Evolutionary conservation across 2,329 filamentous ascomycete species (phyloP), one percentile per base, ranked within the genome.

Genomic region (Penicillium carneum): DNA sequence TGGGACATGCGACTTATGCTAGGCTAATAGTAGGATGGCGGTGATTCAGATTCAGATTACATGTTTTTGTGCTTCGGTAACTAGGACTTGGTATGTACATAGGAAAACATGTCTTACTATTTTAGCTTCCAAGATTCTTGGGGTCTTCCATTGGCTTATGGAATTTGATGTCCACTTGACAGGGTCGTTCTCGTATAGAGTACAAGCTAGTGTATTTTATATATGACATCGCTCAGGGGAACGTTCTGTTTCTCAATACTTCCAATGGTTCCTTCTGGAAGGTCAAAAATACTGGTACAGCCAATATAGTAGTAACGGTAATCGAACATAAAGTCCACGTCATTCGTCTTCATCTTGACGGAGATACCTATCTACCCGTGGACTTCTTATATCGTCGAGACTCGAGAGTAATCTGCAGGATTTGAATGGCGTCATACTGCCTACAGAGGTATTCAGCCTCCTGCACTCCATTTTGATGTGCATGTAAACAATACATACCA

Each of bases 71-170:
- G 23, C 2, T 26, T 6, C 5, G 10, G 38, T 43, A 16, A 10
- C 20, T 23, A 23, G 20, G 8, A 31, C 39, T 43, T 38, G 16
- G 36, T 33, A 14, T 36, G 31, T 49, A 34, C 51, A 38, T 11
- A 34, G 43, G 34, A 29, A 43, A 33, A 31, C 29, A 65, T 66
- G 66, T 63, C 63, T 67, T 54, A 65, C 55, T 41, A 47, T 34
- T 47, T 62, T 60, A 63, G 63, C 58, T 64, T 68, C 67, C 63
- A 63, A 66, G 63, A 48, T 70, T 69, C 66, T 69, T 69, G 38
- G 68, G 54, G 62, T 61, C 63, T 68, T 70, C 68, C 67, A 67
- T 69, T 68, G 65, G 68, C 67, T 65, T 68, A 58, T 10, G 29
- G 61, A 55, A 45, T 33, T 67, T 63, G 68, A 66, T 56, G 38